Base-by-base conservation (phyloP, 495 filamentous ascomycete genomes). In the Neurospora sp. region DNA sequence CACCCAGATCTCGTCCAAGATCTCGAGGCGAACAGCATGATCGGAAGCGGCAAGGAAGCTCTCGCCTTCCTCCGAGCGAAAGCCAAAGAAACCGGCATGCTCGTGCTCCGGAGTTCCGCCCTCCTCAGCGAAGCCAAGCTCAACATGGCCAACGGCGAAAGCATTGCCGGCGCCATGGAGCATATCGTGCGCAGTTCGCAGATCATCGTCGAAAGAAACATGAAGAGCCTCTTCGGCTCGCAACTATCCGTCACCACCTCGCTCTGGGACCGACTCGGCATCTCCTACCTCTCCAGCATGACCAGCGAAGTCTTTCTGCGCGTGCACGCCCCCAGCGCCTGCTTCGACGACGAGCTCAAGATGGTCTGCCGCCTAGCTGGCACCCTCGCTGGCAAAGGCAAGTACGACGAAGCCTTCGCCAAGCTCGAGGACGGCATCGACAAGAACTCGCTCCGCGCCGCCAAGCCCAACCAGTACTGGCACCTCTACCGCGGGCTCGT, bases 101-200 rank as follows among this genome's bases (percentile, higher is more conserved):
- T 93, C 89, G 89, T 90, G 41, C 83, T 98, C 5, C 87, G 94
- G 82, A 95, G 92, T 74, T 94, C 93, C 4, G 91, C 94, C 0
- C 83, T 97, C 39, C 84, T 97, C 70, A 94, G 91, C 72, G 94
- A 98, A 80, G 93, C 94, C 4, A 96, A 93, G 79, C 82, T 96
- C 68, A 86, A 87, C 40, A 85, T 98, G 74, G 78, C 80, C 9
- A 78, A 93, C 86, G 94, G 94, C 74, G 95, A 97, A 75, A 93
- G 90, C 77, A 83, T 95, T 68, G 85, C 93, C 0, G 87, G 87
- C 22, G 91, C 92, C 8, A 83, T 96, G 70, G 94, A 97, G 77
- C 87, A 89, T 75, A 87, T 98, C 72, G 84, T 91, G 41, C 91
- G 94, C 78, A 90, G 92, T 73, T 93, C 93, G 0, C 92, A 96